A percentile compares a stretch with the other conserved stretches of the same genome.
Evolutionary conservation across 1,284 basidiomycete genomes (phyloP).

Genomic region (Cerioporus squamosus): DNA sequence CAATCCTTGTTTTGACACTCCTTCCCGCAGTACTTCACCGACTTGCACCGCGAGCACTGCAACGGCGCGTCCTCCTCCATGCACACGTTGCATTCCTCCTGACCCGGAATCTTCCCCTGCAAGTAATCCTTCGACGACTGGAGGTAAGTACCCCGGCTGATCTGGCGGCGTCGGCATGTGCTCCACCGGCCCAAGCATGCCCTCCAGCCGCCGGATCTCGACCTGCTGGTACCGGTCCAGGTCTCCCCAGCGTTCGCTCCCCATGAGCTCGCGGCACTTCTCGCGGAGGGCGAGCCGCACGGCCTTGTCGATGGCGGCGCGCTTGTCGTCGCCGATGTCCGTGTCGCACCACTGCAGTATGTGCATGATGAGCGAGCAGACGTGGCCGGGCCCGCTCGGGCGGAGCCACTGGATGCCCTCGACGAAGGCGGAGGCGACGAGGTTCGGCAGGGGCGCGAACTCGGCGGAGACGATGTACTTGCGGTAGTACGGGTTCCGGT

Average conservation of each 20-base stretch:
- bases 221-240: too few species aligned
- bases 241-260: too few species aligned
- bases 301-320: conserved; percentile 24
- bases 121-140: conserved; percentile 20
- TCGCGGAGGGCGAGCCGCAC: conserved; percentile 8
- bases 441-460: conserved; percentile 18
- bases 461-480: conserved; percentile 22
- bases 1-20: not conserved
- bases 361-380: conserved; percentile 27
- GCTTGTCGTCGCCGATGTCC: conserved; percentile 27
- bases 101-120: conserved; percentile 13
- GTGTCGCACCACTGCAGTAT: conserved; percentile 30
- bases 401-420: conserved; percentile 21
- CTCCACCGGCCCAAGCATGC: conserved; percentile 16
- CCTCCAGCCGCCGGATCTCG: conserved; percentile 20
- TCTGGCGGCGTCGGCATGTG: conserved; percentile 1
- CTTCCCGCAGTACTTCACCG: not conserved
- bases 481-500: conserved; percentile 28
- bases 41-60: not conserved
- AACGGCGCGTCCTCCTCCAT: conserved; percentile 5
- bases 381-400: conserved; percentile 21
- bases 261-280: too few species aligned
- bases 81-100: conserved; percentile 8
- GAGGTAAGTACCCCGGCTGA: conserved; percentile 10
- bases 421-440: conserved; percentile 25